Evolutionary conservation across 2,329 filamentous ascomycete species (phyloP), one percentile per base, ranked within the genome.

Genomic region (Dissoconium aciculare): DNA sequence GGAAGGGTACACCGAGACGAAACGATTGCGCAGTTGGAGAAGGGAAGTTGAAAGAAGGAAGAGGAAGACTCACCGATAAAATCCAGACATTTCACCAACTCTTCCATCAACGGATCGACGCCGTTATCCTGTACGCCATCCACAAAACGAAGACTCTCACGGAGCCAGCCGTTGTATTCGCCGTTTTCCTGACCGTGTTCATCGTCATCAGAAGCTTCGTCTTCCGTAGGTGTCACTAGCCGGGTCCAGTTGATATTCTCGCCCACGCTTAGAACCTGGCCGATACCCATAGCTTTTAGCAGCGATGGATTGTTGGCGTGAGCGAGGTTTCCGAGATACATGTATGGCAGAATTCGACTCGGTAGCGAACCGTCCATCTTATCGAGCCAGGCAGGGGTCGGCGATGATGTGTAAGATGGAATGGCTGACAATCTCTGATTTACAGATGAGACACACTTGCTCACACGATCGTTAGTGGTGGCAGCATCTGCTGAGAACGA

Each of bases 121-220:
- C 89, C 89, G 49, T 98, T 98, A 50, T 98, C 89, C 51, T 95
- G 89, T 4, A 98, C 82, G 10, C 78, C 71, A 49, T 87, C 75
- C 17, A 98, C 70, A 44, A 77, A 69, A 50, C 89, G 73, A 11
- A 93, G 60, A 42, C 91, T 89, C 19, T 87, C 76, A 8, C 59
- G 46, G 0, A 78, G 80, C 82, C 84, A 93, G n/a, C n/a, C n/a
- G n/a, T n/a, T n/a, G 28, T 63, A 60, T 19, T 78, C 70, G 19
- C n/a, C 19, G n/a, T n/a, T n/a, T n/a, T n/a, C n/a, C n/a, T n/a
- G n/a, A n/a, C n/a, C n/a, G n/a, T n/a, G n/a, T n/a, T n/a, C n/a
- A n/a, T n/a, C n/a, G n/a, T n/a, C n/a, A n/a, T n/a, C n/a, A n/a
- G n/a, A n/a, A n/a, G n/a, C n/a, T 30, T 73, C 27, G 2, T 12